Evolutionary conservation across 768 basidiomycete species (phyloP), one percentile per base, ranked within the genome.

Genomic region (Russula brevipes): DNA sequence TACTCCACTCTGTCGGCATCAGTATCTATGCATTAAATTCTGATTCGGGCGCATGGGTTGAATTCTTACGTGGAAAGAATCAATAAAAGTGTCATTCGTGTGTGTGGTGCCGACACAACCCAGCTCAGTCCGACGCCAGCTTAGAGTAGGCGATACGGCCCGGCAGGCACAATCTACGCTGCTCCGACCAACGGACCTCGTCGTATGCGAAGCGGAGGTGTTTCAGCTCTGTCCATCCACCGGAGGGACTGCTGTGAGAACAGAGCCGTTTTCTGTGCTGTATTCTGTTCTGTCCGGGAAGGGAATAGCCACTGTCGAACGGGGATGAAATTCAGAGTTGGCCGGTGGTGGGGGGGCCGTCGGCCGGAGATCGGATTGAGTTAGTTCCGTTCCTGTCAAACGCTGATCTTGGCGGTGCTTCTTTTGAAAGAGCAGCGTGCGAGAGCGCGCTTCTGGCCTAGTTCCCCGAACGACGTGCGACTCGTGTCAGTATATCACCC

Each of bases 371-470:
- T 59, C 57, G 58, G 31, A 54, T 54, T 44, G 54, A 55, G 63
- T 64, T 64, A 55, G 63, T 64, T 64, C 63, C 54, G 63, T 60
- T 56, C 58, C 58, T 64, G 63, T 64, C 63, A 59, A 63, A 64
- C 63, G 63, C 58, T 64, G 63, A 50, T 44, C 53, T 52, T 60
- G 53, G 58, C 52, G 30, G 61, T 44, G 53, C 59, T 64, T 60
- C 59, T 42, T 60, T 59, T 56, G 47, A 64, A 24, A 64, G 53
- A n/a, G 35, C 63, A 58, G 58, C 53, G 63, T 64, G 63, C 57
- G 44, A 50, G 58, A 53, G 50, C 36, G 54, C 41, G 63, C 63
- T 63, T 63, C 62, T 63, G 46, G 62, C 52, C 52, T 63, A 63
- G 62, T 63, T 63, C 52, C 49, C 62, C 62, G 62, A 63, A 31